Evolutionary conservation across 805 yeast species (phyloP), one percentile per base, ranked within the genome.

Genomic region (Candida ipomoeae): DNA sequence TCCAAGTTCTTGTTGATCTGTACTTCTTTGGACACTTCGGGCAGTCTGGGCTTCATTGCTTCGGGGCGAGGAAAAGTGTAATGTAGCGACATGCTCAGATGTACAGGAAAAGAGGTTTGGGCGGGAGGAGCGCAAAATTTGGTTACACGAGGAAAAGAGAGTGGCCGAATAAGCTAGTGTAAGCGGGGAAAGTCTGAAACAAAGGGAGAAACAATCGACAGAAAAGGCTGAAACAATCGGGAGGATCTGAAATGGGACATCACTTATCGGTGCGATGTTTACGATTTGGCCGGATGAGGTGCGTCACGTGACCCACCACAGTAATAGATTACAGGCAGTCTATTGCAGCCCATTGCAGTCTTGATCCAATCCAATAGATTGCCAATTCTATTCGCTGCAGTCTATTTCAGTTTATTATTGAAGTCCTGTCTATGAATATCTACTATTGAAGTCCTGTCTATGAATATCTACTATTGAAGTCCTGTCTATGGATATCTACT

Each of bases 1-100:
- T 52, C 52, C 40, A 55, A 44, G 36, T 48, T 39, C 20, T 35
- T 40, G 32, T 38, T 39, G 45, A 50, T 32, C 2, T 45, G 46
- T 14, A 46, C 49, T 3, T 55, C 56, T 40, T 44, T 39, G 34
- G 46, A 26, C 38, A 42, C 3, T 32, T n/a, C 29, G 13, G n/a
- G 36, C 17, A 10, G 18, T 8, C 23, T 18, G 11, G 40, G 48
- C 31, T 45, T 49, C 21, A 17, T 37, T 5, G 40, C 35, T 10
- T 36, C 23, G 14, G 48, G 15, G 10, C 48, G 48, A 10, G 47
- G 51, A 21, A 34, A 49, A 7, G 20, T 31, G 38, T 49, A 49
- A 31, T 47, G 52, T 38, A 49, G 52, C 13, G 44, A 21, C 35
- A 40, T 38, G 17, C 14, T 20, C 7, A 6, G 40, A 18, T 15